These are phyloP conservation scores for Mikania micrantha DNA, from an alignment of 129 eudicot genomes.

Conservation along the genomic window DNA sequence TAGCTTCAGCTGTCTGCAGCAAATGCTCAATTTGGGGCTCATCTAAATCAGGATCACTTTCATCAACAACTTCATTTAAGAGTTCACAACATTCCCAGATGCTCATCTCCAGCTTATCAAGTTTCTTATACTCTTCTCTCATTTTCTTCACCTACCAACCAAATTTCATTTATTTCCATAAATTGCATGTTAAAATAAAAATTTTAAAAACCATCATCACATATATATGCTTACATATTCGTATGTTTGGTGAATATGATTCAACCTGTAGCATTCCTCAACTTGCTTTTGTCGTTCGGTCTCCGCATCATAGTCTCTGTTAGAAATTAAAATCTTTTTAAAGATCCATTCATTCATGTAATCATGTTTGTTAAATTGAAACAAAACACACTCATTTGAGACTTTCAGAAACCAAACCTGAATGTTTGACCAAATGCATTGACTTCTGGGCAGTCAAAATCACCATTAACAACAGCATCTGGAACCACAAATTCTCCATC, in stretches of 20 bases:
- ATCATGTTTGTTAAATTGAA: background rate
- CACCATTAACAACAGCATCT: background rate
- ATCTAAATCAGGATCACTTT: slow-evolving; percentile 41
- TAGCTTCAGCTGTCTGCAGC: slow-evolving; percentile 57
- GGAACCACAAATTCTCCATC: slow-evolving; percentile 47
- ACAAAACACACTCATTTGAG: background rate
- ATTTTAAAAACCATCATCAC: background rate
- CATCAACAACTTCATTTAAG: background rate
- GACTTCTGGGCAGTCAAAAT: slow-evolving; percentile 17
- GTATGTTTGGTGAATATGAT: slow-evolving; percentile 14
- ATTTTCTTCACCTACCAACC: slow-evolving; percentile 27
- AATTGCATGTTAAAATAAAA: background rate
- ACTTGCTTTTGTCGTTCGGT: slow-evolving; percentile 41
- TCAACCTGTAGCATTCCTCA: slow-evolving; percentile 20
- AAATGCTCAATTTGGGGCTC: slow-evolving; percentile 67
- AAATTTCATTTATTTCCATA: slow-evolving; percentile 31
- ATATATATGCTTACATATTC: background rate
- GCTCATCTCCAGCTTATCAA: background rate
- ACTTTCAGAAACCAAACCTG: slow-evolving; percentile 32
- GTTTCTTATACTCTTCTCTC: background rate
- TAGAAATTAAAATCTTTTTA: background rate
- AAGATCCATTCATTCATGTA: background rate
- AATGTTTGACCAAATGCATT: slow-evolving; percentile 18
- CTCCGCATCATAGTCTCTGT: slow-evolving; percentile 58
- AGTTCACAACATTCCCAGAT: background rate